phyloP scores from a whole-genome alignment of 306 rosid species.

The Parietaria judaica region DNA sequence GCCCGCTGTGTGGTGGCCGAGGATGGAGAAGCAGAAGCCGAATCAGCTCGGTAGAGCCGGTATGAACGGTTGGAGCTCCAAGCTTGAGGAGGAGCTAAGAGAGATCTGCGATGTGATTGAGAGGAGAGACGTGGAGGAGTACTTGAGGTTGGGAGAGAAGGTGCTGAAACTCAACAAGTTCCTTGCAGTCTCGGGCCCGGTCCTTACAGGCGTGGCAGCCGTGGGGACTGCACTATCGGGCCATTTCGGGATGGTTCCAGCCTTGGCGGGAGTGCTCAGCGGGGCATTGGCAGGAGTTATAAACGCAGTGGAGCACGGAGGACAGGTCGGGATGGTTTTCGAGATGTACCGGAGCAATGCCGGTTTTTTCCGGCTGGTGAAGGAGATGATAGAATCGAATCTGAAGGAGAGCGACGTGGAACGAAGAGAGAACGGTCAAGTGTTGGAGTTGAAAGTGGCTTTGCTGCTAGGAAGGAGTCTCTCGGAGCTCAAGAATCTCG shows the following conservation, averaged over 20 bases:
- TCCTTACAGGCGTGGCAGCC: constrained; percentile 51
- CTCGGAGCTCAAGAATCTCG: constrained; percentile 44
- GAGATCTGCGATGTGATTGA: constrained; percentile 27
- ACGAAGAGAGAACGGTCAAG: constrained; percentile 60
- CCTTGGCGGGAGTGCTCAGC: constrained; percentile 38
- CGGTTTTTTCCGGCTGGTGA: constrained; percentile 64
- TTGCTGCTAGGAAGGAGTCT: constrained; percentile 54
- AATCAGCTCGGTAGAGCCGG: no score
- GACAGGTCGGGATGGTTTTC: constrained; percentile 80
- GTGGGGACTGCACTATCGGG: constrained; percentile 33
- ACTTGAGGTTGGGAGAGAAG: constrained; percentile 33
- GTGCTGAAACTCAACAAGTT: constrained; percentile 38
- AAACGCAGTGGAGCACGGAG: constrained; percentile 70
- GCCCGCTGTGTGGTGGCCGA: constrained; percentile 84
- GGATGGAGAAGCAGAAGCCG: constrained; percentile 2
- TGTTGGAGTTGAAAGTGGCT: constrained; percentile 60
- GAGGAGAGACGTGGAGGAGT: constrained; percentile 44
- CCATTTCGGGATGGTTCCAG: constrained; percentile 30
- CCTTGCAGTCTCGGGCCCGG: constrained; percentile 57
- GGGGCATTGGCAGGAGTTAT: constrained; percentile 61
- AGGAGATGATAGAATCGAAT: constrained; percentile 42
- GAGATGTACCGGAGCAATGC: constrained; percentile 47
- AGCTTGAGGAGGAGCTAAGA: constrained; percentile 53
- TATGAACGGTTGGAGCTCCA: constrained; percentile 49
- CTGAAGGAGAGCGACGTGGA: constrained; percentile 30